Percentiles rank a stretch among this genome's conserved stretches.
These are phyloP conservation scores for Globisporangium sylvaticum DNA, from an alignment of 352 stramenopile species.

Conservation along the genomic window DNA sequence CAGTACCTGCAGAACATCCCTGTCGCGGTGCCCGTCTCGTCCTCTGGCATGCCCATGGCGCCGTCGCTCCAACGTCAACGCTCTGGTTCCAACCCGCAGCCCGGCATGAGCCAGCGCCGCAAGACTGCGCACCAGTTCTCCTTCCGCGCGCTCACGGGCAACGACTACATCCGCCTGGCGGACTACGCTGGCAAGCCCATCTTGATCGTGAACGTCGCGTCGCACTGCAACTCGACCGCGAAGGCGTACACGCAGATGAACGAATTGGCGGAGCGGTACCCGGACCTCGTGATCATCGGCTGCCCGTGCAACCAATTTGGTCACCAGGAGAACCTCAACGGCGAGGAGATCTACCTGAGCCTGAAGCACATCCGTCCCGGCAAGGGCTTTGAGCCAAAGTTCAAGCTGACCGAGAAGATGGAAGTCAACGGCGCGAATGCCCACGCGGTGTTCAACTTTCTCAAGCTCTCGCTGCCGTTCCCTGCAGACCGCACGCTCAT, in stretches of 20 bases:
- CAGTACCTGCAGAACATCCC: slow-evolving; percentile 52
- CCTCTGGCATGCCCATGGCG: slow-evolving; percentile 14
- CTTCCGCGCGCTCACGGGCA: slow-evolving; percentile 60
- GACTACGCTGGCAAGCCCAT: slow-evolving; percentile 64
- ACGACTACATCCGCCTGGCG: slow-evolving; percentile 56
- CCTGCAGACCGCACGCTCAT: slow-evolving; percentile 69
- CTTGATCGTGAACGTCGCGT: slow-evolving; percentile 77
- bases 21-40: slow-evolving; percentile 48
- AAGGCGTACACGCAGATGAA: slow-evolving; percentile 75
- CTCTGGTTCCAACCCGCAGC: slow-evolving; percentile 13
- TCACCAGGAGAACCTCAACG: slow-evolving; percentile 79
- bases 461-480: slow-evolving; percentile 65
- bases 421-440: slow-evolving; percentile 79
- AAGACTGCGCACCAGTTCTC: slow-evolving; percentile 77
- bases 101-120: slow-evolving; percentile 17
- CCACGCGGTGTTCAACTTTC: slow-evolving; percentile 77
- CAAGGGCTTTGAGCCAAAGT: slow-evolving; percentile 64
- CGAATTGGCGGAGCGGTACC: slow-evolving; percentile 54
- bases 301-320: slow-evolving; percentile 83
- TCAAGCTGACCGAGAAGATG: slow-evolving; percentile 73
- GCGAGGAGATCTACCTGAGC: slow-evolving; percentile 74
- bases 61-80: slow-evolving; percentile 30
- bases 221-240: slow-evolving; percentile 76
- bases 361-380: slow-evolving; percentile 70
- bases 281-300: slow-evolving; percentile 64